A percentile compares a stretch with the other conserved stretches of the same genome.
These are phyloP conservation scores for Tricholoma furcatifolium DNA, from an alignment of 768 basidiomycete genomes.

Conservation along the genomic window DNA sequence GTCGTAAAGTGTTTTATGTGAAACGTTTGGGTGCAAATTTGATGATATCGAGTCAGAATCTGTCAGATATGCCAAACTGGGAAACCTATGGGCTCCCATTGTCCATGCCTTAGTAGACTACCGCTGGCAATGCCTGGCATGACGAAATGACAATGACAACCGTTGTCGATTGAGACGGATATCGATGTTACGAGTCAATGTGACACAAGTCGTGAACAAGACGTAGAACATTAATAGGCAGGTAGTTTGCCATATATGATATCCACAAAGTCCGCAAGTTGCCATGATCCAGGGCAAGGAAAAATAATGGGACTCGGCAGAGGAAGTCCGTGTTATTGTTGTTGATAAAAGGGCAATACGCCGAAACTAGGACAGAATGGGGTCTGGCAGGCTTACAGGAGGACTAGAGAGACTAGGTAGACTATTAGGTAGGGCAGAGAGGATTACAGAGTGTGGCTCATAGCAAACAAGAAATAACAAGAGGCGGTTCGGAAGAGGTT, in stretches of 20 bases:
- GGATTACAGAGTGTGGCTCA: constrained; percentile 21
- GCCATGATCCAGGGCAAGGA: constrained; percentile 9
- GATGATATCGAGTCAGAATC: no score
- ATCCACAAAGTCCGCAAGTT: constrained; percentile 4
- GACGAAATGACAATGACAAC: no score
- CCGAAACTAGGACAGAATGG: neutral
- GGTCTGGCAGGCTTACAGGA: neutral
- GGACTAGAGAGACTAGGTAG: neutral
- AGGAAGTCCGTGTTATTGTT: constrained; percentile 20
- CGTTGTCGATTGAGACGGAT: no score
- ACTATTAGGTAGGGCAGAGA: neutral
- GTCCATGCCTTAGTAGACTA: no score
- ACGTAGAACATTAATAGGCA: no score
- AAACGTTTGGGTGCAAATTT: no score
- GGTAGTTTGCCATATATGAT: neutral
- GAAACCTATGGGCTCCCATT: no score
- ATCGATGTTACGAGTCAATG: no score
- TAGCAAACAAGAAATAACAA: constrained; percentile 37
- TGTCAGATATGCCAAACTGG: no score
- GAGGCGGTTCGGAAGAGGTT: constrained; percentile 27
- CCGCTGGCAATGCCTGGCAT: neutral
- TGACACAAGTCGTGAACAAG: no score
- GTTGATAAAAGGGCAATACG: no score
- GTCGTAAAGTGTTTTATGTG: no score
- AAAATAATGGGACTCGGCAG: constrained; percentile 5